phyloP scores from a whole-genome alignment of 306 rosid species.

The Ormosia emarginata region DNA sequence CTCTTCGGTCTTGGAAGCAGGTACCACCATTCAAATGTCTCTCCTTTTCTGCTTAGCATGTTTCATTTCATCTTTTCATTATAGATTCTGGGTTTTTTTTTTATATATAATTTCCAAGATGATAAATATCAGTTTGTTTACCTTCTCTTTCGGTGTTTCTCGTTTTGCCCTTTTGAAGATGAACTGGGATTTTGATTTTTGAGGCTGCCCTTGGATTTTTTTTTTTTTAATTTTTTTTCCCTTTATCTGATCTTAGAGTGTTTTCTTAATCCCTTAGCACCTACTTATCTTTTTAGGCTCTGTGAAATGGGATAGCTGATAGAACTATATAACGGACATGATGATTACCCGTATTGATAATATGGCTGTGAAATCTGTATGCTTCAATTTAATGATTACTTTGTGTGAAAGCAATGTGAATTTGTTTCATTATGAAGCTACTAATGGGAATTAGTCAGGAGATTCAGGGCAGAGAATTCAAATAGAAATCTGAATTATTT shows the following conservation, averaged over 20 bases:
- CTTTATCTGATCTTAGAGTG: background rate
- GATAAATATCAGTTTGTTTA: background rate
- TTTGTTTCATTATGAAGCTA: background rate
- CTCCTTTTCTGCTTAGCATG: background rate
- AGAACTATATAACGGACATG: background rate
- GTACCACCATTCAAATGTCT: constrained; percentile 14
- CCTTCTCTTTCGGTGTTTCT: background rate
- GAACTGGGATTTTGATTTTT: constrained; percentile 10
- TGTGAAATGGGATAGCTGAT: background rate
- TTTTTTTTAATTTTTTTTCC: too few relatives aligned
- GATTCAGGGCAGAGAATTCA: background rate
- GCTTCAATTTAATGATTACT: constrained; percentile 19
- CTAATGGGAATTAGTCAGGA: constrained; percentile 20
- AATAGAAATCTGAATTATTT: background rate
- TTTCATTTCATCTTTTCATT: background rate
- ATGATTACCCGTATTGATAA: background rate
- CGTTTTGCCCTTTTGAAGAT: background rate
- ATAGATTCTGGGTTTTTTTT: background rate
- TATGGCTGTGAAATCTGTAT: background rate
- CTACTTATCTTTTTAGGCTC: background rate
- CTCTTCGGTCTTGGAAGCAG: constrained; percentile 97
- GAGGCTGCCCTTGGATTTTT: background rate
- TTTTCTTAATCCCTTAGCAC: background rate
- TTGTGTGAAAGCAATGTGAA: constrained; percentile 1
- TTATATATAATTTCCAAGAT: background rate